phyloP scores from a whole-genome alignment of 176 grass and related monocot species.

The Avena eriantha region DNA sequence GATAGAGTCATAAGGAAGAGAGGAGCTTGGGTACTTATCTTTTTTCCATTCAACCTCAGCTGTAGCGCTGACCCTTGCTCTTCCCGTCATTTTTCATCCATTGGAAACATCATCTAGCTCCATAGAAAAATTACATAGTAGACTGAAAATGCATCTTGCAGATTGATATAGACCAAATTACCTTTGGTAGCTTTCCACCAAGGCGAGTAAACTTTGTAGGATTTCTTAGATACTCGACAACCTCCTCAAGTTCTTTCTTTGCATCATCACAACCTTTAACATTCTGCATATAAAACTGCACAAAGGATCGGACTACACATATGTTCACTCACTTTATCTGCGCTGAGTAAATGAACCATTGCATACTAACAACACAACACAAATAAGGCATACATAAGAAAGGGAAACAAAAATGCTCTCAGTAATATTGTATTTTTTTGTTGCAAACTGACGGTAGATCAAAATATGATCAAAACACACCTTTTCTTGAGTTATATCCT shows the following conservation, averaged over 20 bases:
- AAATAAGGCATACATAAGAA: not conserved
- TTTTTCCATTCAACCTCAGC: too few relatives aligned
- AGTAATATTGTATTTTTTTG: not conserved
- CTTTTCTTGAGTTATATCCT: constrained; percentile 95
- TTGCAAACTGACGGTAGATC: not conserved
- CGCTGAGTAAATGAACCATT: not conserved
- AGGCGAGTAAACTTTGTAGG: constrained; percentile 96
- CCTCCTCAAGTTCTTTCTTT: constrained; percentile 97
- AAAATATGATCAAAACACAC: constrained; percentile 50
- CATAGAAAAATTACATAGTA: not conserved
- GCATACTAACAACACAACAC: not conserved
- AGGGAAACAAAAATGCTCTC: constrained; percentile 22
- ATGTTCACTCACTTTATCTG: not conserved
- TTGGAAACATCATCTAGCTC: not conserved
- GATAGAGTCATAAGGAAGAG: too few relatives aligned
- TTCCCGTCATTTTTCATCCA: too few relatives aligned
- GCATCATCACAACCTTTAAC: constrained; percentile 99
- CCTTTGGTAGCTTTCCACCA: constrained; percentile 97
- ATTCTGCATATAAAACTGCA: constrained; percentile 60
- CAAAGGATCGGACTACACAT: constrained; percentile 22
- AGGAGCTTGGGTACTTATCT: too few relatives aligned
- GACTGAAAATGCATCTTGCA: constrained; percentile 21
- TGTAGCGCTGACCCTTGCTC: too few relatives aligned
- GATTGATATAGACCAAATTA: constrained; percentile 45
- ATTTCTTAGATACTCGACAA: constrained; percentile 98